Evolutionary conservation across 805 yeast species (phyloP), one percentile per base, ranked within the genome.

Genomic region (Candida schatavii): DNA sequence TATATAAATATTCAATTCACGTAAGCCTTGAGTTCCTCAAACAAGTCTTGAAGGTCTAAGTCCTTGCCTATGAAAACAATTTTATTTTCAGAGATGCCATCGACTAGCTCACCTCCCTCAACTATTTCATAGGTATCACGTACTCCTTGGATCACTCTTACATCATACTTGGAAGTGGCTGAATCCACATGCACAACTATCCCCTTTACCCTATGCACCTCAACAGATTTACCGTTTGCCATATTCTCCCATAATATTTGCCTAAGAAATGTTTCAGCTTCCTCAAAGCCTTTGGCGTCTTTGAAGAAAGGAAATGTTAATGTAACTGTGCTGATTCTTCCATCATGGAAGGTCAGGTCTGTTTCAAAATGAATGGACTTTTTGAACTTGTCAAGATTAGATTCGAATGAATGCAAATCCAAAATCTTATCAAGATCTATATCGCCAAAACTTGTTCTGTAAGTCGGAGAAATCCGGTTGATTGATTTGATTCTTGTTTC

Each of bases 121-220:
- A 83, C 72, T 2, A 88, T 69, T 47, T 93, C 99, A 61, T 88
- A 93, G 0, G 96, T 88, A 42, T 89, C 93, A 45, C 98, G 72
- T 0, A 93, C 99, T 10, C 95, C 98, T 59, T 93, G 99, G 9
- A 93, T 64, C 5, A 89, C 85, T 48, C 77, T 73, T 18, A 74
- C 80, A 5, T 58, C 61, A 11, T 13, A 14, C 22, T 17, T 18
- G 27, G 27, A 23, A n/a, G n/a, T n/a, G 7, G 10, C 27, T 7
- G 27, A 23, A 5, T 61, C 55, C n/a, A 59, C 52, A 23, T 43
- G 40, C 46, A 81, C 74, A 5, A 89, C 48, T 7, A 87, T 60
- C 1, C 97, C 98, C 57, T 93, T 93, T 2, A 85, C 67, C 47
- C 98, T 67, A 51, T 89, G 96, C 2, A 93, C 72, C 46, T 88